phyloP scores from a whole-genome alignment of 805 yeast genomes.

The Candida methanosorbosa region DNA sequence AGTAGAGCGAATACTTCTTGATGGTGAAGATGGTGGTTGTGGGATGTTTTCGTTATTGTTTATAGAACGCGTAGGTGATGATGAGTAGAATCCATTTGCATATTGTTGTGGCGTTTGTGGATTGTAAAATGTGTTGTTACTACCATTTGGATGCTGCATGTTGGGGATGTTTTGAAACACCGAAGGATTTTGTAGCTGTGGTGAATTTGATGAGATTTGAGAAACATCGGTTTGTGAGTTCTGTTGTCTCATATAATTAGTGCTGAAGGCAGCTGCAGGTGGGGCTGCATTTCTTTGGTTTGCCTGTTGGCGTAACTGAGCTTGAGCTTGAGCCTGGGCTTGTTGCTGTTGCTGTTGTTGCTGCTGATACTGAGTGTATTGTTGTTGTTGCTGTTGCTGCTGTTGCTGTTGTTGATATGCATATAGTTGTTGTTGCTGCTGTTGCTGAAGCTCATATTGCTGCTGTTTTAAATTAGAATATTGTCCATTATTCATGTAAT shows the following conservation, averaged over 20 bases:
- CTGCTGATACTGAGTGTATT: slow-evolving; percentile 23
- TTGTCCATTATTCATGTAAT: background rate
- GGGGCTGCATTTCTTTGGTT: slow-evolving; percentile 8
- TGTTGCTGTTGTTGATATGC: slow-evolving; percentile 13
- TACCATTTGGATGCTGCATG: slow-evolving; percentile 13
- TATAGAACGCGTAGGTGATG: slow-evolving; percentile 9
- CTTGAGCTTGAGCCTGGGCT: slow-evolving; percentile 7
- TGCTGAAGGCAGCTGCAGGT: slow-evolving; percentile 6
- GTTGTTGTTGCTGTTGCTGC: slow-evolving; percentile 24
- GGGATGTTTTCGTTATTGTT: slow-evolving; percentile 4
- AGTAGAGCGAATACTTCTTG: slow-evolving; percentile 22
- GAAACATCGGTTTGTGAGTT: slow-evolving; percentile 14
- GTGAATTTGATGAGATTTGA: slow-evolving; percentile 3
- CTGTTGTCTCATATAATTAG: slow-evolving; percentile 13
- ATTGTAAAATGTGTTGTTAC: slow-evolving; percentile 7
- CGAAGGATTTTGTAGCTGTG: slow-evolving; percentile 9
- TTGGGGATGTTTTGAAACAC: slow-evolving; percentile 15
- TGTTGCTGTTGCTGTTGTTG: slow-evolving; percentile 15
- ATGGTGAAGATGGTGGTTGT: slow-evolving; percentile 26
- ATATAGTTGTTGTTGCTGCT: background rate
- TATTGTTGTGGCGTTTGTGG: slow-evolving; percentile 2
- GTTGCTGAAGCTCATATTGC: background rate
- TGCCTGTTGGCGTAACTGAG: slow-evolving; percentile 8
- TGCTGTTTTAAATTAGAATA: background rate
- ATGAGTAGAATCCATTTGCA: background rate